Evolutionary conservation across 2,329 filamentous ascomycete species (phyloP), one percentile per base, ranked within the genome.

Genomic region (Dothideomycetes sp.): DNA sequence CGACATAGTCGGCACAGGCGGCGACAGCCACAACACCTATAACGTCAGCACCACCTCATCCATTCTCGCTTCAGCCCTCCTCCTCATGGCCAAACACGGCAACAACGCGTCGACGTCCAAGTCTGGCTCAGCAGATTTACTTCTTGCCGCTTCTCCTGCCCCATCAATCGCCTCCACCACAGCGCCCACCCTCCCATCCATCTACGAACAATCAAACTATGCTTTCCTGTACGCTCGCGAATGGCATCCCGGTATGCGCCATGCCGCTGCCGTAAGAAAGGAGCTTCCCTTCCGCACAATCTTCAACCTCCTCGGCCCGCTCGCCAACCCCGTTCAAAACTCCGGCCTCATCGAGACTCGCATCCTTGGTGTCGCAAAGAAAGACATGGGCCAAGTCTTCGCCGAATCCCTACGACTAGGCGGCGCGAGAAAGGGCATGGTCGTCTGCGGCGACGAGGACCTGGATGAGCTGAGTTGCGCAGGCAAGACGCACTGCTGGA

Each of bases 1-100:
- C 59, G 91, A 98, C 61, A 96, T 98, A 58, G 91, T 98, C 43
- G 91, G 91, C 50, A 98, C 91, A 5, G 91, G 91, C 49, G 91
- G 91, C 55, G 91, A 98, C 66, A 81, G 83, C 15, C 88, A 96
- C 70, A 86, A 94, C 61, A 98, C 91, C 24, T 98, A 94, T 77
- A 98, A 98, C 62, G 89, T 98, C 58, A 91, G 83, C 51, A 98
- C 91, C 4, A 94, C 91, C 5, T 78, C 91, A 2, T 94, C 87
- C 14, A 95, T 98, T 55, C 69, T 98, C 36, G 86, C 85, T 34
- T 93, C 87, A 4, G 79, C 87, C 4, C 69, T 93, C 19, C 74
- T 98, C 27, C 72, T 93, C 52, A 73, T 94, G 42, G 85, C 84
- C 49, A 98, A 98, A 66, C 91, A 98, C 64, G 91, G 91, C 48